Evolutionary conservation across 1,139 yeast genomes (phyloP).

Genomic region (Blastobotrys petasosporus): DNA sequence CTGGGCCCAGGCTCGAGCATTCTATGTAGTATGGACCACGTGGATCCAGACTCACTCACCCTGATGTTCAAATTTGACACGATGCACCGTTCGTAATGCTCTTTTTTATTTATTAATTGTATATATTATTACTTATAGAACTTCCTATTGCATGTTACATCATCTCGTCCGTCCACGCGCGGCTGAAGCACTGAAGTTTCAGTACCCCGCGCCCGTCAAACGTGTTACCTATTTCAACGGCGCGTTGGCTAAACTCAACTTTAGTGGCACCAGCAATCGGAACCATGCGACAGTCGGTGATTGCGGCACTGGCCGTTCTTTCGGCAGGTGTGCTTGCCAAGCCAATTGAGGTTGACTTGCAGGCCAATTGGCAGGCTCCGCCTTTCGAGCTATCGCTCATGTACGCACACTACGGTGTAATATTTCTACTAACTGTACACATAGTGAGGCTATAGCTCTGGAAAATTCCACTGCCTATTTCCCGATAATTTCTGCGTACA

Average conservation of each 20-base stretch:
- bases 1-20: constrained; percentile 7
- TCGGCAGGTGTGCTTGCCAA: too few species aligned
- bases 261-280: neutral
- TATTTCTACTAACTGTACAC: constrained; percentile 38
- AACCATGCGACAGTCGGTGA: neutral
- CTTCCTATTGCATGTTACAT: neutral
- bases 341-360: constrained; percentile 22
- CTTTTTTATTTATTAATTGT: neutral
- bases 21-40: constrained; percentile 11
- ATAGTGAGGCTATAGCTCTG: constrained; percentile 48
- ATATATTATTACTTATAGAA: neutral
- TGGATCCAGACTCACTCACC: constrained; percentile 11
- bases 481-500: constrained; percentile 40
- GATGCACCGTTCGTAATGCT: neutral
- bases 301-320: too few species aligned
- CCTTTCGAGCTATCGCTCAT: constrained; percentile 46
- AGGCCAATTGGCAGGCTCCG: constrained; percentile 32
- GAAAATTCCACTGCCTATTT: constrained; percentile 46
- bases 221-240: neutral
- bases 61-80: constrained; percentile 7
- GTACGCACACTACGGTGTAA: constrained; percentile 29
- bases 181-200: neutral
- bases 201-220: too few species aligned
- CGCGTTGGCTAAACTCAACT: neutral
- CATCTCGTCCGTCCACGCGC: too few species aligned